Evolutionary conservation across 2,329 filamentous ascomycete genomes (phyloP), one percentile per base, ranked within the genome.

Genomic region (Cercospora citrullina): DNA sequence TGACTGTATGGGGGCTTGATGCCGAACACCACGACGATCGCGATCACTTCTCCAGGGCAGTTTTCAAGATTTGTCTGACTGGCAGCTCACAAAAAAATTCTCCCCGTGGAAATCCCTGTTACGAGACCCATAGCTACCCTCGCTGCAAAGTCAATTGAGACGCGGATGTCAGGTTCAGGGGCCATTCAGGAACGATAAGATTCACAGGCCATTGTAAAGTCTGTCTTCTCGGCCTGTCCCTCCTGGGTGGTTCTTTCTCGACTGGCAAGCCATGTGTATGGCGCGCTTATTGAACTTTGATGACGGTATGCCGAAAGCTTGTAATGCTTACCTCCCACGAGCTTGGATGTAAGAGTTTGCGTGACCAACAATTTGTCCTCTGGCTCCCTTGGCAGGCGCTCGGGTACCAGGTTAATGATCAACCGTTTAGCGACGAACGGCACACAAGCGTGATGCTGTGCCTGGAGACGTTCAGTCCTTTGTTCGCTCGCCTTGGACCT

Each of bases 261-360:
- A 55, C 26, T 23, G 48, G 39, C 36, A 21, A 63, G 42, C 60
- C 60, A 63, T 63, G 60, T 31, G n/a, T 53, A n/a, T 45, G 23
- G 60, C 42, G 60, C 60, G 60, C 45, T 45, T 63, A 55, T 55
- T 12, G 42, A 53, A 63, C 21, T 53, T 36, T 53, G 23, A 30
- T 53, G 39, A 45, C 45, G 23, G 42, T 31, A 63, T 63, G 18
- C 60, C 42, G 60, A 55, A 63, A 63, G 42, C 60, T 63, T 62
- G 28, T 23, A 18, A 33, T 36, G 45, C 45, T 33, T 63, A 18
- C 21, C 26, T 51, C 58, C 58, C 58, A 26, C 5, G 12, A 59
- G 26, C 55, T 59, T 31, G 55, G 55, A 61, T 36, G 33, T 61
- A 5, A 61, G 48, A 16, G 16, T 9, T 16, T 14, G 21, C 16